These are phyloP conservation scores for Hymenoscyphus infarciens DNA, from an alignment of 2,329 filamentous ascomycete species.

Conservation along the genomic window DNA sequence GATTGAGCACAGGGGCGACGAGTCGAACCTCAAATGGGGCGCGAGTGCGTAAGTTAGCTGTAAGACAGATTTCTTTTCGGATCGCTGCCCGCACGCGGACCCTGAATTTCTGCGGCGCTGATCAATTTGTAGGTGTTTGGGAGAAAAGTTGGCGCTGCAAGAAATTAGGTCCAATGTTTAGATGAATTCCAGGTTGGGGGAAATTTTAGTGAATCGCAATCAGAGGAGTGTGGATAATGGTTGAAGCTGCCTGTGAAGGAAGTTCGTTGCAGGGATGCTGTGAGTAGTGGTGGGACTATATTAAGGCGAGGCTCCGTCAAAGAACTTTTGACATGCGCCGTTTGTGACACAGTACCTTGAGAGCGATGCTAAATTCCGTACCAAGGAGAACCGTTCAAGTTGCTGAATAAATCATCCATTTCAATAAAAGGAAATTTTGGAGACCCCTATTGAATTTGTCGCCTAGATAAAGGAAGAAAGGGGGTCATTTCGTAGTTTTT, in stretches of 20 bases:
- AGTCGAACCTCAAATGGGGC: conserved; percentile 16
- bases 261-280: not conserved
- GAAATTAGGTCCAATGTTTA: not conserved
- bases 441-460: not conserved
- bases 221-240: not conserved
- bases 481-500: not conserved
- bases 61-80: conserved; percentile 16
- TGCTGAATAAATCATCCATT: not conserved
- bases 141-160: not conserved
- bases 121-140: not conserved
- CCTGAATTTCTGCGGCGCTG: conserved; percentile 1
- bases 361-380: not conserved
- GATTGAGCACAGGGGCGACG: conserved; percentile 26
- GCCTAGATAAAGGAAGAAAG: not conserved
- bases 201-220: conserved; percentile 2
- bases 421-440: not conserved
- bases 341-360: not conserved
- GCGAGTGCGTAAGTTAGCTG: conserved; percentile 26
- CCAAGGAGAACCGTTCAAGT: not conserved
- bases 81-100: conserved; percentile 24
- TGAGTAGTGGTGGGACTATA: not conserved
- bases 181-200: not conserved
- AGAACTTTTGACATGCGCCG: conserved; percentile 2
- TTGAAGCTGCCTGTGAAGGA: not conserved
- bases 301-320: conserved; percentile 3